Base-by-base conservation (phyloP, 352 stramenopile genomes). In the Phytophthora nicotianae region DNA sequence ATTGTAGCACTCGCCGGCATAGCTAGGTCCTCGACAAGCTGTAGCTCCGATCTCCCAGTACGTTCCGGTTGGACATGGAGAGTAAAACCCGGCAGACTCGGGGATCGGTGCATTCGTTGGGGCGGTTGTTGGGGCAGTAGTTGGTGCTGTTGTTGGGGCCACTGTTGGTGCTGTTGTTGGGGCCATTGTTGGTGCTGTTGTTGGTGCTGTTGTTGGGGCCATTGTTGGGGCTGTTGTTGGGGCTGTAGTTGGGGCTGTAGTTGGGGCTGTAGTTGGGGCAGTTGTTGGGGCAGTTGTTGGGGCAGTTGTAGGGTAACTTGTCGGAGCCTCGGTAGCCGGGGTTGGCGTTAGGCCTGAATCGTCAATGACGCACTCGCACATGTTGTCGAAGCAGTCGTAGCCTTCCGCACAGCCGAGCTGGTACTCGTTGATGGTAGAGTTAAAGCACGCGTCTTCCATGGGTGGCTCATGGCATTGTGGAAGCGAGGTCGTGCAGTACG, bases 1-100 rank as follows among this genome's bases (percentile, higher is more conserved):
- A 55, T 77, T 77, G 64, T 68, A 74, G 48, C 69, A 77, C 21
- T 76, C 68, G 5, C 35, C 42, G 6, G 8, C n/a, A 4, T 70
- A 54, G 4, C 35, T 29, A 17, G 69, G 69, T 26, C 53, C 26
- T 20, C 69, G 64, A 17, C 69, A 77, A 9, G 42, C 59, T 21
- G 51, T 53, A 19, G 64, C 51, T 21, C 40, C 64, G 8, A 68
- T n/a, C 38, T 68, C 64, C 58, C 58, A 72, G 46, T 68, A 68
- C 16, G 46, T 62, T 60, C 64, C 64, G 4, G 21, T 48, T 3
- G 64, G 58, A 6, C 64, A 72, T 13, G n/a, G 23, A 6, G 64
- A 45, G 64, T 61, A 68, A 14, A 64, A 56, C 5, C 38, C 64
- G 19, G 35, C 5, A 1, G 42, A 41, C 5, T 38, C 32, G 20